Percentiles rank a stretch among this genome's conserved stretches.
phyloP scores from a whole-genome alignment of 306 rosid genomes.

The Notholithocarpus densiflorus region DNA sequence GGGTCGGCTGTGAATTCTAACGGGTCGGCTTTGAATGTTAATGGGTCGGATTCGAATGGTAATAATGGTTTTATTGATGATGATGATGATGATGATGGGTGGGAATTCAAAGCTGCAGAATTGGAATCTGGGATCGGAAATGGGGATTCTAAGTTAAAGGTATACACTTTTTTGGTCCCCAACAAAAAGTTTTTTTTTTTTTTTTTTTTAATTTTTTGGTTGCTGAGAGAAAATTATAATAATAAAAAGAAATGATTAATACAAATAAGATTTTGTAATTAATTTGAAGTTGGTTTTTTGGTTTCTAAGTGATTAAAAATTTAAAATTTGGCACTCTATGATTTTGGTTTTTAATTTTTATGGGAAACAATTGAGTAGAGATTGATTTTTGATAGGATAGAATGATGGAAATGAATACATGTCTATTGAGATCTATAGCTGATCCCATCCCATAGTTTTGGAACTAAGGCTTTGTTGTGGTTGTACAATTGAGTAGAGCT shows the following conservation, averaged over 20 bases:
- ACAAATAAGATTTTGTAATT: neutral
- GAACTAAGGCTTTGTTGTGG: no score
- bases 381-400: no score
- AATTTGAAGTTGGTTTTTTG: neutral
- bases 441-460: no score
- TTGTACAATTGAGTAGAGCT: neutral
- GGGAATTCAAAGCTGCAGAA: conserved; percentile 93
- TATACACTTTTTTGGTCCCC: neutral
- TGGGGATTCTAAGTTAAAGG: conserved; percentile 37
- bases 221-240: neutral
- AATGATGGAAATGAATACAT: no score
- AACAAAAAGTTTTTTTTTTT: neutral
- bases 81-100: conserved; percentile 62
- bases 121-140: conserved; percentile 29
- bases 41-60: conserved; percentile 18
- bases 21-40: conserved; percentile 7
- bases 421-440: no score
- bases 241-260: neutral
- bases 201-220: no score
- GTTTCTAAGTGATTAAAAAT: neutral
- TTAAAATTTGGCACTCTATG: neutral
- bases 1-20: conserved; percentile 32
- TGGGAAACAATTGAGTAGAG: no score
- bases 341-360: no score
- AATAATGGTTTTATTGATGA: conserved; percentile 29